A percentile compares a stretch with the other conserved stretches of the same genome.
Evolutionary conservation across 495 filamentous ascomycete species (phyloP).

Genomic region (Penicillium manginii): DNA sequence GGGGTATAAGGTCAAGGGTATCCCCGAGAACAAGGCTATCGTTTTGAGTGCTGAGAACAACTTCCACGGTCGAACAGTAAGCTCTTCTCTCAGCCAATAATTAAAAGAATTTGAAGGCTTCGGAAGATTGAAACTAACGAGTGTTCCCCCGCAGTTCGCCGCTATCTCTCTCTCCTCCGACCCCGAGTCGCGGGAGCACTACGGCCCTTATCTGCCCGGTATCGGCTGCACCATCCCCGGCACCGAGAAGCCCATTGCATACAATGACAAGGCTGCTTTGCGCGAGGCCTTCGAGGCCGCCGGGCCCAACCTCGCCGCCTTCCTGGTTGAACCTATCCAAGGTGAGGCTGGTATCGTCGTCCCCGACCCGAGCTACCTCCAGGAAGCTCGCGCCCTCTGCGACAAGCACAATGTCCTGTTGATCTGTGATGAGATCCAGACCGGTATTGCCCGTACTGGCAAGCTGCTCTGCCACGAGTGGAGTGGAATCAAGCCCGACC

Average conservation of each 20-base stretch:
- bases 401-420: conserved; percentile 91
- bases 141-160: conserved; percentile 67
- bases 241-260: conserved; percentile 78
- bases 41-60: conserved; percentile 87
- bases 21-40: conserved; percentile 80
- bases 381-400: conserved; percentile 81
- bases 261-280: conserved; percentile 82
- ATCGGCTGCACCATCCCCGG: conserved; percentile 79
- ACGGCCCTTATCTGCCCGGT: conserved; percentile 91
- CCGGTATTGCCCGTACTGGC: conserved; percentile 92
- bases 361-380: conserved; percentile 86
- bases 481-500: conserved; percentile 91
- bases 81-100: conserved; percentile 24
- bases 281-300: conserved; percentile 78
- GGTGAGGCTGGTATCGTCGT: conserved; percentile 98
- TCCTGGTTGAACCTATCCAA: conserved; percentile 97
- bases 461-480: conserved; percentile 92
- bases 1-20: conserved; percentile 96
- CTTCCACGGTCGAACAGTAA: conserved; percentile 94
- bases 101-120: too few relatives aligned
- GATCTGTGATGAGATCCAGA: conserved; percentile 99
- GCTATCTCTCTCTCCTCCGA: conserved; percentile 95
- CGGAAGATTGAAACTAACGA: too few relatives aligned
- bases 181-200: conserved; percentile 93
- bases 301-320: conserved; percentile 84